Evolutionary conservation across 345 rosid species (phyloP).

Genomic region (Luvunga scandens): DNA sequence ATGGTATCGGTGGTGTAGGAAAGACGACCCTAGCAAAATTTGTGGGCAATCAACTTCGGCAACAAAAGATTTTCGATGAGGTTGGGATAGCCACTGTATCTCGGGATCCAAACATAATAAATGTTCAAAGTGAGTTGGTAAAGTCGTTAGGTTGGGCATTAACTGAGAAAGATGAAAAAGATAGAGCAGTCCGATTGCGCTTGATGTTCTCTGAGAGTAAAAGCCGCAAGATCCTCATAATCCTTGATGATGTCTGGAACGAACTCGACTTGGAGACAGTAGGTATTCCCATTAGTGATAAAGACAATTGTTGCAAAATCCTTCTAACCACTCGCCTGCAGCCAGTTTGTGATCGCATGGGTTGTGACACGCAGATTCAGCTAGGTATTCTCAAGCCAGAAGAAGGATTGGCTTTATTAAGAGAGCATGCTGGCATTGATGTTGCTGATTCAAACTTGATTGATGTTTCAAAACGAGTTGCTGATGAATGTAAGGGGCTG

Average conservation of each 20-base stretch:
- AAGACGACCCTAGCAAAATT: no score
- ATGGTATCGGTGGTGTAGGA: no score
- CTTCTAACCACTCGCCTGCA: background rate
- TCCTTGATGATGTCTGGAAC: background rate
- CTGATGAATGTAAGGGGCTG: background rate
- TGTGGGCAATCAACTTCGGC: no score
- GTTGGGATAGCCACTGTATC: no score
- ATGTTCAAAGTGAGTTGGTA: no score
- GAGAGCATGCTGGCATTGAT: background rate
- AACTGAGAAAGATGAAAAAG: background rate
- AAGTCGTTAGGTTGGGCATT: no score
- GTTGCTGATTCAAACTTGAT: fast-evolving
- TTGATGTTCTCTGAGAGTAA: background rate
- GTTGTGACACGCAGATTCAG: background rate
- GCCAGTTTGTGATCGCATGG: background rate
- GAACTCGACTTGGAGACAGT: background rate
- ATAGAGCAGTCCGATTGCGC: background rate
- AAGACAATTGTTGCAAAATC: background rate
- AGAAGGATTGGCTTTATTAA: background rate
- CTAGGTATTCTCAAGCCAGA: background rate
- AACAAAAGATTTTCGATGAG: no score
- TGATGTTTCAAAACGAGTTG: background rate
- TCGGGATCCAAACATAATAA: no score
- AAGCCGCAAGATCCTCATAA: background rate
- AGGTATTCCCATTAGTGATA: background rate